A percentile compares a stretch with the other conserved stretches of the same genome.
Conservation (phyloP, 2,329 filamentous ascomycete species). For the Chaetomiaceae sp. region DNA sequence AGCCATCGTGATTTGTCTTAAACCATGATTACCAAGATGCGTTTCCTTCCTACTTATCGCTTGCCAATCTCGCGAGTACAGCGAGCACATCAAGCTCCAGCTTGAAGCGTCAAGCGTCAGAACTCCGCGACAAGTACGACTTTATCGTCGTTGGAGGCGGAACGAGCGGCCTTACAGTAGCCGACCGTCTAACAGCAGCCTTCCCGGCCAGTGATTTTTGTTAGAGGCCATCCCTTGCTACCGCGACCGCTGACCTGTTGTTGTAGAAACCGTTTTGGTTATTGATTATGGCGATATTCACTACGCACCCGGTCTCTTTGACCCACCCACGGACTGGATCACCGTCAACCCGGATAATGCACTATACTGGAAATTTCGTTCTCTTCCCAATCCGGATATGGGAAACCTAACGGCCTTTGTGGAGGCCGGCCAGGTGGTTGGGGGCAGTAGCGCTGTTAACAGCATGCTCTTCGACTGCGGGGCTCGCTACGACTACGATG, state of each 20-base stretch:
- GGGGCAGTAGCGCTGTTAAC: slow-evolving; percentile 33
- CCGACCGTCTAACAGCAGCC: slow-evolving; percentile 29
- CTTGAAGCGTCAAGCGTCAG: slow-evolving; percentile 24
- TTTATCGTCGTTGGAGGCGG: slow-evolving; percentile 30
- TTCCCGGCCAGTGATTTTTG: slow-evolving; percentile 28
- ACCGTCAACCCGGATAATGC: not conserved
- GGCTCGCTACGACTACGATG: slow-evolving; percentile 31
- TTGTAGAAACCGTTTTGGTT: slow-evolving; percentile 18
- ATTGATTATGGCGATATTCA: slow-evolving; percentile 24
- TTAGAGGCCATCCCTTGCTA: no score
- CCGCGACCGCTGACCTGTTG: not conserved
- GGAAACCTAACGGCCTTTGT: slow-evolving; percentile 26
- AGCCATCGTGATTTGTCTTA: no score
- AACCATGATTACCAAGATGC: no score
- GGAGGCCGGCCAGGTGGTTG: slow-evolving; percentile 30
- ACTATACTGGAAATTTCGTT: slow-evolving; percentile 4
- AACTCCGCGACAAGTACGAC: slow-evolving; percentile 28
- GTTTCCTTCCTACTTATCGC: slow-evolving; percentile 4
- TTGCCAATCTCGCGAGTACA: slow-evolving; percentile 4
- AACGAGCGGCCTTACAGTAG: slow-evolving; percentile 30
- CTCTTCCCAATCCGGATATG: slow-evolving; percentile 18
- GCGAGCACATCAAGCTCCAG: not conserved
- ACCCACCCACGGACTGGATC: slow-evolving; percentile 24
- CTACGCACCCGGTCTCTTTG: slow-evolving; percentile 18
- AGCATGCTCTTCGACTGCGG: slow-evolving; percentile 35